Percentiles rank a stretch among this genome's conserved stretches.
Evolutionary conservation across 805 yeast species (phyloP).

Genomic region (Barnettozyma pratensis): DNA sequence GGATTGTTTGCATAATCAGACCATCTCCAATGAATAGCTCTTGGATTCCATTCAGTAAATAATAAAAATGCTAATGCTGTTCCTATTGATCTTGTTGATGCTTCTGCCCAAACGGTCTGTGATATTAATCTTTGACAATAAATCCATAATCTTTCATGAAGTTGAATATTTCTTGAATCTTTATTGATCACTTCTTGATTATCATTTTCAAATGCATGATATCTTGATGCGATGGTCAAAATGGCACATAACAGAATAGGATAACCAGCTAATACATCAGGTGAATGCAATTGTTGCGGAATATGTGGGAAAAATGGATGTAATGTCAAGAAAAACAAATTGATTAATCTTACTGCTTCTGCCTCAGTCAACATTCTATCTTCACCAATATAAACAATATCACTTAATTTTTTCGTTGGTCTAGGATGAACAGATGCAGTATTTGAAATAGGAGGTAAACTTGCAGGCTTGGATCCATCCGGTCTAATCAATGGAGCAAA

Average conservation of each 20-base stretch:
- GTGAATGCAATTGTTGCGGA: constrained; percentile 65
- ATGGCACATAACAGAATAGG: constrained; percentile 81
- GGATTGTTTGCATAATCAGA: constrained; percentile 71
- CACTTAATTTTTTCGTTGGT: constrained; percentile 39
- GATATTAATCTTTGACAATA: constrained; percentile 77
- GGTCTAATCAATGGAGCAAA: constrained; percentile 24
- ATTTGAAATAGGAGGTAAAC: constrained; percentile 29
- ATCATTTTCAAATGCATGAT: constrained; percentile 51
- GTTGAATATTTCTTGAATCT: constrained; percentile 43
- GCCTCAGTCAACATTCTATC: constrained; percentile 52
- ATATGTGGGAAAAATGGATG: constrained; percentile 90
- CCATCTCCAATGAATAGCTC: constrained; percentile 90
- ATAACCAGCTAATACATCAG: constrained; percentile 63
- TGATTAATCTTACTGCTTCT: constrained; percentile 55
- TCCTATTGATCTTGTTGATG: constrained; percentile 80
- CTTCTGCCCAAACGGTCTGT: constrained; percentile 92
- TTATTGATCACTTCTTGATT: constrained; percentile 28
- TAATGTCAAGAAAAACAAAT: constrained; percentile 66
- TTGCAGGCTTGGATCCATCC: constrained; percentile 18
- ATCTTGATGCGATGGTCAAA: constrained; percentile 73
- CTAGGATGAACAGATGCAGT: constrained; percentile 29
- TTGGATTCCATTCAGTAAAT: constrained; percentile 93
- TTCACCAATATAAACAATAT: constrained; percentile 59
- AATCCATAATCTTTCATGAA: constrained; percentile 81
- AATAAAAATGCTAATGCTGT: constrained; percentile 79